Base-by-base conservation (phyloP, 495 filamentous ascomycete genomes). In the Aspergillus heteromorphus region DNA sequence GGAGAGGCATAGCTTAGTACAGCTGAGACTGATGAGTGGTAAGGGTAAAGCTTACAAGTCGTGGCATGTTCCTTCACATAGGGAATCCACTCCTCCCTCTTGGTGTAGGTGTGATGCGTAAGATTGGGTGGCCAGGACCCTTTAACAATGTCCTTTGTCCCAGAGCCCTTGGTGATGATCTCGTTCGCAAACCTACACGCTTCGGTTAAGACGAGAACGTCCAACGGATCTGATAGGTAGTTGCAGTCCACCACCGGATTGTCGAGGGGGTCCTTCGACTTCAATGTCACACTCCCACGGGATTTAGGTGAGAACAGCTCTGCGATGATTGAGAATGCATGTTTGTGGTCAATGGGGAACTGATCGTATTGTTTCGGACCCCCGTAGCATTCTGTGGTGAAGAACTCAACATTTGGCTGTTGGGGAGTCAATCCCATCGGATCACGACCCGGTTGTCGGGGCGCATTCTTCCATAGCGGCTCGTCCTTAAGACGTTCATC, bases 71-170 rank as follows among this genome's bases (percentile, higher is more conserved):
- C 66, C 61, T 69, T 78, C 16, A 77, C 73, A 62, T 63, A 76
- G 8, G 65, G 72, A 45, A 70, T 61, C 80, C 74, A 80, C 36
- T 76, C 68, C 57, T 78, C 80, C 48, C 70, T 67, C 29, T 60
- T 73, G 51, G 63, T 81, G 59, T 69, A 70, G 14, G 47, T 70
- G 62, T 78, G 73, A 55, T 80, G 76, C 6, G 56, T 73, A 50
- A 70, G 67, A 43, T 67, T 66, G 40, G 65, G 54, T 16, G 73
- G 82, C 74, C 80, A 81, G n/a, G 71, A 73, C 18, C 79, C 80
- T 58, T 76, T 75, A 9, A 84, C 70, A 52, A 82, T 72, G 62
- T 83, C 78, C 53, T 72, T 78, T 2, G 80, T 81, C 5, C 77
- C 79, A 10, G 64, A 61, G 1, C 79, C 79, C 16, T 74, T 65